These are phyloP conservation scores for Aspergillus awamori DNA, from an alignment of 2,329 filamentous ascomycete genomes.

Conservation along the genomic window DNA sequence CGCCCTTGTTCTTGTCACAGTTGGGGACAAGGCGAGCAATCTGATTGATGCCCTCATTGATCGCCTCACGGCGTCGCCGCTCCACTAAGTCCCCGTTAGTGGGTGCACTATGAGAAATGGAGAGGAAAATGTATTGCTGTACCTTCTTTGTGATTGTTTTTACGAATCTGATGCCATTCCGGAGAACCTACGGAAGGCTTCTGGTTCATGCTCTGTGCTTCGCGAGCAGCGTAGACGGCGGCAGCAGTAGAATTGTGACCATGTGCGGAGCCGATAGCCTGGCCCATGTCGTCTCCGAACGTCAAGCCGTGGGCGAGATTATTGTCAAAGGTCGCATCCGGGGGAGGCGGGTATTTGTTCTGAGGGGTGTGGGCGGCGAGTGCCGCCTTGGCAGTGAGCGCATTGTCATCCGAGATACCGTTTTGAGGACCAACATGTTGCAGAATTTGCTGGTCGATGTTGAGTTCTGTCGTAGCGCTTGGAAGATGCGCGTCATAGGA, in stretches of 20 bases:
- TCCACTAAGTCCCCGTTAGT: constrained; percentile 66
- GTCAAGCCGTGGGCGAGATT: constrained; percentile 39
- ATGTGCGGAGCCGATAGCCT: constrained; percentile 41
- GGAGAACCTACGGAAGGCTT: constrained; percentile 94
- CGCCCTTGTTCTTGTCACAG: constrained; percentile 98
- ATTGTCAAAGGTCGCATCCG: constrained; percentile 43
- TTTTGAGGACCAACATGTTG: constrained; percentile 58
- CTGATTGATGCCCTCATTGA: constrained; percentile 98
- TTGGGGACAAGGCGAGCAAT: constrained; percentile 96
- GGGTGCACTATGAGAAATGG: constrained; percentile 14
- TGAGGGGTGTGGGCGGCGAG: constrained; percentile 49
- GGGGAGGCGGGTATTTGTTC: constrained; percentile 50
- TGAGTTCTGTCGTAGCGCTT: constrained; percentile 41
- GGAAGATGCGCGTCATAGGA: constrained; percentile 44
- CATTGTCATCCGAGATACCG: constrained; percentile 52
- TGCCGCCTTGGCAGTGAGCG: constrained; percentile 51
- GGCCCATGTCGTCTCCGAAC: constrained; percentile 46
- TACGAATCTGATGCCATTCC: constrained; percentile 96
- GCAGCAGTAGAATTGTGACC: constrained; percentile 61
- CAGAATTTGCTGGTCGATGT: constrained; percentile 51
- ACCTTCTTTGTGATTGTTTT: constrained; percentile 99
- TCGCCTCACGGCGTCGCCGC: constrained; percentile 92
- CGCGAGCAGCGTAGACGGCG: constrained; percentile 57
- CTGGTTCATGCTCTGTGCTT: constrained; percentile 55
- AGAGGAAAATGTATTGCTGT: constrained; percentile 30